Evolutionary conservation across 441 rosid genomes (phyloP).

Genomic region (Pelargonium citronellum): DNA sequence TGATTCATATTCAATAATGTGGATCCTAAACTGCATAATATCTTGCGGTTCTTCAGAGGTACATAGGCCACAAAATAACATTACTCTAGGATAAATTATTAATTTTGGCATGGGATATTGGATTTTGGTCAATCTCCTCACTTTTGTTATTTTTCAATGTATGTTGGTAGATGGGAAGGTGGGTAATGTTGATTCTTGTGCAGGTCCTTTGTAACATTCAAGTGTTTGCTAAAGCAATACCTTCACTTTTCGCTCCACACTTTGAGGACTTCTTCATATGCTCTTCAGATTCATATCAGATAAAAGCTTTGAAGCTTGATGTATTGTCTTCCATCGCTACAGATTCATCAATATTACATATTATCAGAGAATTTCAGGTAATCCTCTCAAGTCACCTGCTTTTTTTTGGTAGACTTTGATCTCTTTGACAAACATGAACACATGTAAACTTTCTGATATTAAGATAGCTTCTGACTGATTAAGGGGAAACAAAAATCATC

Average conservation of each 20-base stretch:
- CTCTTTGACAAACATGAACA: neutral
- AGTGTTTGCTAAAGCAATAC: conserved; percentile 76
- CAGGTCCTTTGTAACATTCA: conserved; percentile 91
- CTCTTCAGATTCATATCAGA: conserved; percentile 75
- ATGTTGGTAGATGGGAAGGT: conserved; percentile 16
- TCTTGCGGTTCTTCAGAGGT: neutral
- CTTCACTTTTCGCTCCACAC: conserved; percentile 69
- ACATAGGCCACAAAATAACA: neutral
- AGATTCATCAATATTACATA: conserved; percentile 55
- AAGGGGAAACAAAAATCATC: neutral
- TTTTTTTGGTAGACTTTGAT: neutral
- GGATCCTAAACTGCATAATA: neutral
- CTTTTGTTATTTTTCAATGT: conserved; percentile 17
- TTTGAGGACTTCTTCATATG: conserved; percentile 69
- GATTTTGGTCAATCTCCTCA: conserved; percentile 16
- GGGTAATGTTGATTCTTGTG: conserved; percentile 24
- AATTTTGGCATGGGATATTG: neutral
- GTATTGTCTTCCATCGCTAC: conserved; percentile 75
- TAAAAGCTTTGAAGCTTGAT: conserved; percentile 82
- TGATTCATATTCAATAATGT: neutral
- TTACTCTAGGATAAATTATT: neutral
- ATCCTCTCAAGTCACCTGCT: neutral
- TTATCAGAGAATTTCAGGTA: conserved; percentile 92
- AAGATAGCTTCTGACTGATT: neutral
- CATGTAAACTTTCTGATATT: neutral